phyloP scores from a whole-genome alignment of 805 yeast genomes.

The Lipomyces anomalus region DNA sequence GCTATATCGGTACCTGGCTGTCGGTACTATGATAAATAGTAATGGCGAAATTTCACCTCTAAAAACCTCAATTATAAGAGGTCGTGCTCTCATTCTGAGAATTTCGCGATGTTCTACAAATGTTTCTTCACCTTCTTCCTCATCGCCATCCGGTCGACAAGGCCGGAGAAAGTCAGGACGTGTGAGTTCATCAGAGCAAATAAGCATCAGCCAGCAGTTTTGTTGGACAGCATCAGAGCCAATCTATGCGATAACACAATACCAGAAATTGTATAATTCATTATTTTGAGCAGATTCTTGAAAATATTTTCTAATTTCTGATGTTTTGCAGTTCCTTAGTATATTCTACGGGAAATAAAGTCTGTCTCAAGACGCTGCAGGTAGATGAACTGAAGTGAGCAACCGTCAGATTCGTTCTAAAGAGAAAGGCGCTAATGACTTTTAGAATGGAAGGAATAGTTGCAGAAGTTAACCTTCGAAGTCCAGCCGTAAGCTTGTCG shows the following conservation, averaged over 20 bases:
- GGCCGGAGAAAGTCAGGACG: not conserved
- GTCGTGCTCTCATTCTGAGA: conserved; percentile 8
- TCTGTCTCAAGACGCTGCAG: conserved; percentile 6
- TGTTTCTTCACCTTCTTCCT: not conserved
- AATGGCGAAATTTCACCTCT: not conserved
- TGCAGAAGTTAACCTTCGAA: conserved; percentile 7
- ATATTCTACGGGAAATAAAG: conserved; percentile 14
- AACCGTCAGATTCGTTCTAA: no score
- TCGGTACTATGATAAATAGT: conserved; percentile 3
- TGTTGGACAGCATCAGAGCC: conserved; percentile 13
- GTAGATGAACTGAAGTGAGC: no score
- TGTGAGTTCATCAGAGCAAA: not conserved
- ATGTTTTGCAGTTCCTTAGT: conserved; percentile 13
- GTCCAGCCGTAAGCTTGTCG: conserved; percentile 10
- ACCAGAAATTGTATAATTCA: conserved; percentile 1
- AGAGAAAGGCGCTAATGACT: not conserved
- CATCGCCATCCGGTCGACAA: not conserved
- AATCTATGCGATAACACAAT: conserved; percentile 12
- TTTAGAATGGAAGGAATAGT: conserved; percentile 5
- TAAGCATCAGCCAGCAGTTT: conserved; percentile 11
- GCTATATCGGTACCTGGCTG: conserved; percentile 3
- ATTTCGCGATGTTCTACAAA: not conserved
- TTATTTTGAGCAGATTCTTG: not conserved
- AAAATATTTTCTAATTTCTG: not conserved
- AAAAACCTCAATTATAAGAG: conserved; percentile 1